Percentiles rank a stretch among this genome's conserved stretches.
Evolutionary conservation across 305 asterid genomes (phyloP).

Genomic region (Coffea humblotiana): DNA sequence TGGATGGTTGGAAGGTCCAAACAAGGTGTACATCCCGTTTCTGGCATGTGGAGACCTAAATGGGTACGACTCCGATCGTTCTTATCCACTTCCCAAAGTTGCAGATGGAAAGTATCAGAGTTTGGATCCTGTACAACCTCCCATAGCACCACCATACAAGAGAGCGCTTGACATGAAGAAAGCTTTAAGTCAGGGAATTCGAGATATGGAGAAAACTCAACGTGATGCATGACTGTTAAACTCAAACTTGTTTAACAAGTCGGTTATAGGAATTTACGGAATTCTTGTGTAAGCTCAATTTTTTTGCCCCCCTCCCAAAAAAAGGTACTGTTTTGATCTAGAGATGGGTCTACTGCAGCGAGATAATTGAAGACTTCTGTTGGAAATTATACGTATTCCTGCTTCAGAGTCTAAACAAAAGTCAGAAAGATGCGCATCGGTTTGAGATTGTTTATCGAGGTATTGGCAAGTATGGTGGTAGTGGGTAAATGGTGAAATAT

Average conservation of each 20-base stretch:
- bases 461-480: background rate
- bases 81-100: constrained; percentile 74
- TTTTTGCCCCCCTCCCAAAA: background rate
- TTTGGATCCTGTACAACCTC: constrained; percentile 92
- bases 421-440: background rate
- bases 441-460: background rate
- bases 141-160: constrained; percentile 96
- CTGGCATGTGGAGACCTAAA: constrained; percentile 94
- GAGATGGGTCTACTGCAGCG: background rate
- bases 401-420: background rate
- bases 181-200: constrained; percentile 66
- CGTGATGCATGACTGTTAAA: constrained; percentile 32
- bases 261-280: background rate
- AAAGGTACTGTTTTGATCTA: background rate
- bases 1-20: constrained; percentile 96
- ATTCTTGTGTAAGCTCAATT: background rate
- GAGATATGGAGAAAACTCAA: constrained; percentile 64
- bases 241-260: background rate
- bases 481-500: background rate
- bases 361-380: background rate
- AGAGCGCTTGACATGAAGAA: constrained; percentile 96
- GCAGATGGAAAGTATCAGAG: constrained; percentile 76
- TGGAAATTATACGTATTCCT: background rate
- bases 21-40: constrained; percentile 92
- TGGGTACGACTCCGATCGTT: constrained; percentile 89